Conservation (phyloP, 2,329 filamentous ascomycete genomes). For the Fusarium dimerum region DNA sequence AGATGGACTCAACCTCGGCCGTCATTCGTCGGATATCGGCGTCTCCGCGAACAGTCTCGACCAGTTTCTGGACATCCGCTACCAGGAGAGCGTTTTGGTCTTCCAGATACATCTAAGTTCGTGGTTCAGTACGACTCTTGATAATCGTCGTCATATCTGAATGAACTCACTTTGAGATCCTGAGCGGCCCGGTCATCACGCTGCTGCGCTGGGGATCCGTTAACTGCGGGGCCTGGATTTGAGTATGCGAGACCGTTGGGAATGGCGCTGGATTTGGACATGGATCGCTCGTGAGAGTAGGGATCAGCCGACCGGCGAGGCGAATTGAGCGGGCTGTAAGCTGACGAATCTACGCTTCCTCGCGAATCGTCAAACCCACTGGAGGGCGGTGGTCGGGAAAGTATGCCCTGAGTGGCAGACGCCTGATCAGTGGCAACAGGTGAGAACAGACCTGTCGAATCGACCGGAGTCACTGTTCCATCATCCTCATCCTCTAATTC, state of each 20-base stretch:
- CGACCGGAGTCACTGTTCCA: conserved; percentile 63
- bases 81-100: conserved; percentile 80
- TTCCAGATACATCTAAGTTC: conserved; percentile 69
- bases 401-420: conserved; percentile 37
- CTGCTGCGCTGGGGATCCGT: conserved; percentile 41
- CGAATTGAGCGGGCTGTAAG: conserved; percentile 73
- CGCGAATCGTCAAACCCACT: conserved; percentile 57
- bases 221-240: conserved; percentile 37
- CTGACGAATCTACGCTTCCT: conserved; percentile 68
- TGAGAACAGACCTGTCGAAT: conserved; percentile 70
- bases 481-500: conserved; percentile 81
- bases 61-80: conserved; percentile 79
- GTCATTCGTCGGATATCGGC: conserved; percentile 65
- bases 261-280: conserved; percentile 31
- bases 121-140: conserved; percentile 5
- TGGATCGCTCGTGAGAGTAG: conserved; percentile 36
- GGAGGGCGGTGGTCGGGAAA: conserved; percentile 57
- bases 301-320: conserved; percentile 59
- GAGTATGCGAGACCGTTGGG: conserved; percentile 42
- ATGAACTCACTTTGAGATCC: conserved; percentile 48
- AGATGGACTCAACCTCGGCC: conserved; percentile 70
- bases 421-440: conserved; percentile 48
- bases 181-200: conserved; percentile 44
- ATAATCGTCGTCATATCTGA: background rate
- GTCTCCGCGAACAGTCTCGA: conserved; percentile 69